Conservation (phyloP, 2,329 filamentous ascomycete genomes). For the Clarireedia hainanense region DNA sequence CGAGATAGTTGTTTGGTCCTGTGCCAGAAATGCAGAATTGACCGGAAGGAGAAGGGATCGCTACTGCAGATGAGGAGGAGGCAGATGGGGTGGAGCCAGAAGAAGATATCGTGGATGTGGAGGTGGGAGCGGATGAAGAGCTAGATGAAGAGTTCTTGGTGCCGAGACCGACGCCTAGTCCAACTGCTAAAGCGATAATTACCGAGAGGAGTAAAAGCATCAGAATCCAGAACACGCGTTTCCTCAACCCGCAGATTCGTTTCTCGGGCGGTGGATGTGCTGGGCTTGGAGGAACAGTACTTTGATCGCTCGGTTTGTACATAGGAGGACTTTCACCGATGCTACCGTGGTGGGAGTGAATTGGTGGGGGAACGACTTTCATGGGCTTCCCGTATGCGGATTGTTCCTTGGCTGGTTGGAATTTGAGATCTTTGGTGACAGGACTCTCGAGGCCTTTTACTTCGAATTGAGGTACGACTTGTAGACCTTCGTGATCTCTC, state of each 20-base stretch:
- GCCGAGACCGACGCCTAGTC: conserved; percentile 2
- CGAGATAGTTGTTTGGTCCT: conserved; percentile 30
- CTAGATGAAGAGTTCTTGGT: not conserved
- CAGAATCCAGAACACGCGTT: not conserved
- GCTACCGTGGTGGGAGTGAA: not conserved
- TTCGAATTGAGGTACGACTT: not conserved
- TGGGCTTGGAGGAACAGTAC: not conserved
- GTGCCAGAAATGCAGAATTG: conserved; percentile 16
- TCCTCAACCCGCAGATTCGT: conserved; percentile 1
- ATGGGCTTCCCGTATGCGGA: not conserved
- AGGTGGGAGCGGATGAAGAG: not conserved
- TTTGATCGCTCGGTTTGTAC: not conserved
- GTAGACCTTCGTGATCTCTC: conserved; percentile 4
- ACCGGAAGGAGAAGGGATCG: not conserved
- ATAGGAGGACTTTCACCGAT: not conserved
- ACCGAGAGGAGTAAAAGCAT: not conserved
- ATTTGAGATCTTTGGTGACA: not conserved
- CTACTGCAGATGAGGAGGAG: not conserved
- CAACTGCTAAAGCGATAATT: not conserved
- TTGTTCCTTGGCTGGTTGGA: not conserved
- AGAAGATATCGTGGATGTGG: not conserved
- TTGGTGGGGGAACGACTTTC: not conserved
- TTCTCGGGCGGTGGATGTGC: not conserved
- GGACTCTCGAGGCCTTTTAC: not conserved
- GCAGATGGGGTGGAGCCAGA: not conserved